phyloP scores from a whole-genome alignment of 2,329 filamentous ascomycete genomes.

The Colletotrichum noveboracense region DNA sequence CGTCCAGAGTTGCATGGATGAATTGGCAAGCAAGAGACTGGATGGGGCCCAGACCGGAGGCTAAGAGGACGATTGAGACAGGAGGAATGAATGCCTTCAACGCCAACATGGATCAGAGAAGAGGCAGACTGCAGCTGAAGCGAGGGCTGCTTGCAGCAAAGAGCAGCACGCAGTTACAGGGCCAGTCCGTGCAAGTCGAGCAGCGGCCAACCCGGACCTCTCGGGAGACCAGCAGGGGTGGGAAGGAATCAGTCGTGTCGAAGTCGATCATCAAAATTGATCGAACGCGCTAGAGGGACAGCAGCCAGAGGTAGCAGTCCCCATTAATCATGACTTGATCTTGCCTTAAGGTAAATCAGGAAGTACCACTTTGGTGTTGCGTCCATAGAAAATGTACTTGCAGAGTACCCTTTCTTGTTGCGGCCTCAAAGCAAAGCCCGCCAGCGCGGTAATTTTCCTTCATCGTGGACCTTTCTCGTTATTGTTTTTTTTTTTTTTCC shows the following conservation, averaged over 20 bases:
- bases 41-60: background rate
- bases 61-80: background rate
- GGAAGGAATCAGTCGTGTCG: background rate
- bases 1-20: background rate
- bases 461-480: conserved; percentile 12
- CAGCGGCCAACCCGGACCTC: conserved; percentile 13
- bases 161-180: background rate
- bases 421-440: background rate
- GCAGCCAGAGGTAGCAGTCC: background rate
- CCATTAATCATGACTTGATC: background rate
- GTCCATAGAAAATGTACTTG: background rate
- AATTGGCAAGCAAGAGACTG: background rate
- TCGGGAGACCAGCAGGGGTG: conserved; percentile 7
- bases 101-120: background rate
- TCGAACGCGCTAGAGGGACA: background rate
- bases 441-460: conserved; percentile 10
- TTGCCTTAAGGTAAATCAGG: background rate
- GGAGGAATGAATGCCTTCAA: background rate
- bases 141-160: background rate
- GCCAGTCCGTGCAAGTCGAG: conserved; percentile 6
- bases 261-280: conserved; percentile 3
- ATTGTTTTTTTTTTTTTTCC: background rate
- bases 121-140: background rate
- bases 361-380: background rate
- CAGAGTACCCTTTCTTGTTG: background rate